These are phyloP conservation scores for Exsudoporus frostii DNA, from an alignment of 768 basidiomycete species.

Conservation along the genomic window DNA sequence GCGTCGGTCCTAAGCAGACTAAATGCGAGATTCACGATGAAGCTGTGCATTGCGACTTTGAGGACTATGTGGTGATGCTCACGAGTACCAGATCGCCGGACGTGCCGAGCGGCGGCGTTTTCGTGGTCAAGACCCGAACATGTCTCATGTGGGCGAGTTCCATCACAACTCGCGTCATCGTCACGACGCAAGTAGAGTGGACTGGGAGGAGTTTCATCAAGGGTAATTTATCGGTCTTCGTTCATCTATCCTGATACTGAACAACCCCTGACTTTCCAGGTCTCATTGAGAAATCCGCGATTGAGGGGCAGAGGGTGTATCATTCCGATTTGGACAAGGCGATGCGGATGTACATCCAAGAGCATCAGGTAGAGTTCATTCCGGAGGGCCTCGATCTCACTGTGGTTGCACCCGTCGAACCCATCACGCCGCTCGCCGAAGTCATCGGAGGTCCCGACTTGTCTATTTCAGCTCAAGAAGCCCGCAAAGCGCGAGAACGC, in stretches of 20 bases:
- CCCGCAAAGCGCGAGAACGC: conserved; percentile 54
- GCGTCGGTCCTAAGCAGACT: conserved; percentile 90
- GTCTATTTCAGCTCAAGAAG: conserved; percentile 10
- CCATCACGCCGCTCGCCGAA: conserved; percentile 29
- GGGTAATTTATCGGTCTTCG: conserved; percentile 41
- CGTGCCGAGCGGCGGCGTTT: conserved; percentile 91
- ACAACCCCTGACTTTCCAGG: conserved; percentile 43
- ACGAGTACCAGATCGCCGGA: conserved; percentile 94
- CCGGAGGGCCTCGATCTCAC: conserved; percentile 72
- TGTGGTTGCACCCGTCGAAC: conserved; percentile 46
- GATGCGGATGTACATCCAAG: conserved; percentile 86
- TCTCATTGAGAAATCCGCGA: conserved; percentile 87
- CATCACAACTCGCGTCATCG: conserved; percentile 72
- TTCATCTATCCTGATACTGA: not conserved
- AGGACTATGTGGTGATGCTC: conserved; percentile 75
- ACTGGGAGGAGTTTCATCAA: conserved; percentile 96
- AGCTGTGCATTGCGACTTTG: conserved; percentile 73
- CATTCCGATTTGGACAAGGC: conserved; percentile 78
- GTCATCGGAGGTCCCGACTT: conserved; percentile 5
- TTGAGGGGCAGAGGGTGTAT: conserved; percentile 90
- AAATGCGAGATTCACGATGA: conserved; percentile 96
- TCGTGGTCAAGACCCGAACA: conserved; percentile 90
- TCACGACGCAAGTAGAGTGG: conserved; percentile 94
- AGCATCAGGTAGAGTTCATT: conserved; percentile 87
- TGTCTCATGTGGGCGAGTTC: conserved; percentile 93